Evolutionary conservation across 176 grass and related monocot genomes (phyloP).

Genomic region (Zoysia japonica): DNA sequence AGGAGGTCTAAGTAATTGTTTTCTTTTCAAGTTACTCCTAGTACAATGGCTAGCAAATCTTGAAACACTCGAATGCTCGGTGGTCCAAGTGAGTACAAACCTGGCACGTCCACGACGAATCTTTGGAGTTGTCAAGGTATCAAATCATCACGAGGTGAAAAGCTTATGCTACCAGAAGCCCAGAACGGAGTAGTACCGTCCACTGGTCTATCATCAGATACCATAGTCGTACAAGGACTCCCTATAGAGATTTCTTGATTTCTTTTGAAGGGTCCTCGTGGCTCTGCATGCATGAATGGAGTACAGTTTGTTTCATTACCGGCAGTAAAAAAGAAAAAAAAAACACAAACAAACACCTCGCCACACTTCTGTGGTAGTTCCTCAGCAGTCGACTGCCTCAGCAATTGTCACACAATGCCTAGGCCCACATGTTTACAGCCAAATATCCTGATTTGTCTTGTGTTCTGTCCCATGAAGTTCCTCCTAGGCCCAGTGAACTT

Average conservation of each 20-base stretch:
- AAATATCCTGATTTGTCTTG: background rate
- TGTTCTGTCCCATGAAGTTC: slow-evolving; percentile 24
- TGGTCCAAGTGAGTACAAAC: background rate
- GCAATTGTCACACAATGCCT: too few relatives aligned
- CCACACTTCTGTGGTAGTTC: background rate
- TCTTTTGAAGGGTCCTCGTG: background rate
- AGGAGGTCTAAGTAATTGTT: too few relatives aligned
- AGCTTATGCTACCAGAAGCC: background rate
- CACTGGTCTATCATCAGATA: background rate
- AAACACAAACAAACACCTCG: slow-evolving; percentile 31
- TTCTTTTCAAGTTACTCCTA: too few relatives aligned
- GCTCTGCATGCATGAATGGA: too few relatives aligned
- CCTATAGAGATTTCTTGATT: slow-evolving; percentile 14
- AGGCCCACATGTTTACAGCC: too few relatives aligned
- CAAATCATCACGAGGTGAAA: background rate
- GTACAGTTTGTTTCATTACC: slow-evolving; percentile 3
- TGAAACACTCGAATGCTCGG: background rate
- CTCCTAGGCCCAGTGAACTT: slow-evolving; percentile 34
- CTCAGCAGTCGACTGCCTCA: too few relatives aligned
- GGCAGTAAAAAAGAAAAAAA: slow-evolving; percentile 21
- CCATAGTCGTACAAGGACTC: background rate
- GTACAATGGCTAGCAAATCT: background rate
- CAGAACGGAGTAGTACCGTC: background rate
- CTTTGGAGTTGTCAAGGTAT: slow-evolving; percentile 13
- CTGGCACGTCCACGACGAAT: slow-evolving; percentile 26